A percentile compares a stretch with the other conserved stretches of the same genome.
Evolutionary conservation across 2,329 filamentous ascomycete genomes (phyloP).

Genomic region (Botrytis fragariae): DNA sequence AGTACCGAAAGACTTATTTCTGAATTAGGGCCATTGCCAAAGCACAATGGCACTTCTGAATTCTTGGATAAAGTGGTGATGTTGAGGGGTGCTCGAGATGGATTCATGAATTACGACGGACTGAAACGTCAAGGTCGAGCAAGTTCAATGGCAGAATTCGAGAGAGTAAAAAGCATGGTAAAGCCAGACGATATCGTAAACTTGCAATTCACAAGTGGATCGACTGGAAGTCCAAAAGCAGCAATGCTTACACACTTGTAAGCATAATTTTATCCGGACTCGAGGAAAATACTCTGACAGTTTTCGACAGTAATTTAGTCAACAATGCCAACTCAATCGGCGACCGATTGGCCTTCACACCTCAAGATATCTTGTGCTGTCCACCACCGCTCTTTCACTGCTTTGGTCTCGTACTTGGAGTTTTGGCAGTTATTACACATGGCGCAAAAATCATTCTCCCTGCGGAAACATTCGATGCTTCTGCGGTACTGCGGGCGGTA

Average conservation of each 20-base stretch:
- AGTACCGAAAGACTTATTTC: constrained; percentile 60
- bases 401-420: constrained; percentile 73
- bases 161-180: constrained; percentile 53
- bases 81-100: constrained; percentile 52
- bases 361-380: constrained; percentile 70
- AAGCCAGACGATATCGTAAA: constrained; percentile 68
- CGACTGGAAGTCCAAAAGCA: constrained; percentile 70
- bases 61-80: constrained; percentile 54
- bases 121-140: constrained; percentile 52
- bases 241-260: constrained; percentile 62
- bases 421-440: constrained; percentile 9
- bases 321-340: constrained; percentile 33
- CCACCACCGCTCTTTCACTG: constrained; percentile 78
- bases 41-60: constrained; percentile 40
- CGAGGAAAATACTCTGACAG: background rate
- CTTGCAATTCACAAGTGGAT: constrained; percentile 73
- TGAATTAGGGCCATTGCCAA: constrained; percentile 48
- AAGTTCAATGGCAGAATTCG: constrained; percentile 50
- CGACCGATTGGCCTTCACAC: constrained; percentile 52
- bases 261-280: background rate
- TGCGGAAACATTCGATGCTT: constrained; percentile 68
- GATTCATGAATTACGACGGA: constrained; percentile 59
- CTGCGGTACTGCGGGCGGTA: constrained; percentile 64
- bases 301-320: constrained; percentile 29
- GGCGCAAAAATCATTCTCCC: constrained; percentile 76